A percentile compares a stretch with the other conserved stretches of the same genome.
Evolutionary conservation across 331 rosid genomes (phyloP).

Genomic region (Telfairia occidentalis): DNA sequence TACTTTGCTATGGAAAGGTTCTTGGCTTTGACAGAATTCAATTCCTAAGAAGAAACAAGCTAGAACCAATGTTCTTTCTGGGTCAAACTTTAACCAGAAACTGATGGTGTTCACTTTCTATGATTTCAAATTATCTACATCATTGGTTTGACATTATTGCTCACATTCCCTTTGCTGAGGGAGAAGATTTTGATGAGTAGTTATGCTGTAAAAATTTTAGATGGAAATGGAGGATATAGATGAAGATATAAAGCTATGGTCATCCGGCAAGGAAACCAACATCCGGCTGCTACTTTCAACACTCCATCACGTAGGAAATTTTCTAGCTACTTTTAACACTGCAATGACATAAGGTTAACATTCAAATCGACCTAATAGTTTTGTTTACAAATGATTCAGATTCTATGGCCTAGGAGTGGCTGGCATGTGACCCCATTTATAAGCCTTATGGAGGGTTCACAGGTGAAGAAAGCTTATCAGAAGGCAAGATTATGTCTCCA

Average conservation of each 20-base stretch:
- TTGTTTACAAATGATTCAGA: slow-evolving; percentile 28
- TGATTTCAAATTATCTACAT: not conserved
- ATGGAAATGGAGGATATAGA: slow-evolving; percentile 49
- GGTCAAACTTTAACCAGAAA: not conserved
- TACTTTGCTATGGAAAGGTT: not conserved
- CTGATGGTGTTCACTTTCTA: not conserved
- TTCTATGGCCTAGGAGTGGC: slow-evolving; percentile 59
- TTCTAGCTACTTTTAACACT: not conserved
- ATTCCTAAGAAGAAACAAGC: not conserved
- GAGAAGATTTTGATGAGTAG: slow-evolving; percentile 6
- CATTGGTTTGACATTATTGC: not conserved
- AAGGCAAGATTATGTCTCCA: slow-evolving; percentile 84
- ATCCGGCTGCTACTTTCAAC: slow-evolving; percentile 69
- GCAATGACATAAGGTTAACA: not conserved
- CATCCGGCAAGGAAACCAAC: slow-evolving; percentile 64
- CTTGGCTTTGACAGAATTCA: not conserved
- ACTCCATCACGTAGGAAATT: slow-evolving; percentile 49
- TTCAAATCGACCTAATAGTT: not conserved
- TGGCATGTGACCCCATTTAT: slow-evolving; percentile 56
- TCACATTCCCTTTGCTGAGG: not conserved
- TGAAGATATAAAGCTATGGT: slow-evolving; percentile 68
- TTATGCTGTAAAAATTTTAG: slow-evolving; percentile 18
- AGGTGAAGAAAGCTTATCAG: slow-evolving; percentile 75
- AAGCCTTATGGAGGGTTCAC: slow-evolving; percentile 48
- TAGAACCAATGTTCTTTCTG: not conserved